Percentiles rank a stretch among this genome's conserved stretches.
phyloP scores from a whole-genome alignment of 1,284 basidiomycete species.

The Amylostereum chailletii region DNA sequence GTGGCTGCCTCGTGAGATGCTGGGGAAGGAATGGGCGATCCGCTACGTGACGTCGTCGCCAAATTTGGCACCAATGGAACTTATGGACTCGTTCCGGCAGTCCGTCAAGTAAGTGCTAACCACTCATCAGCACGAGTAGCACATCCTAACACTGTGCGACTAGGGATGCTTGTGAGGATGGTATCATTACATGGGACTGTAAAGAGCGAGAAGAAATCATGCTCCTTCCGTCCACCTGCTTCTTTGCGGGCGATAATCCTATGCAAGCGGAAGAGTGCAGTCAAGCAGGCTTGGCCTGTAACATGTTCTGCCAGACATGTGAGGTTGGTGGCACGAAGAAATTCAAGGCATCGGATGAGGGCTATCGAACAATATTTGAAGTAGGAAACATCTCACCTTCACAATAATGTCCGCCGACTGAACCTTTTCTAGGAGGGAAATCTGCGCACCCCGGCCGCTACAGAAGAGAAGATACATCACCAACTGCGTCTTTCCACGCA shows the following conservation, averaged over 20 bases:
- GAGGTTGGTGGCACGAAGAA: constrained; percentile 17
- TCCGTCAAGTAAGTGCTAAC: constrained; percentile 16
- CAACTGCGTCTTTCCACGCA: neutral
- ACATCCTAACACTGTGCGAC: neutral
- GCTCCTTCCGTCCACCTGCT: constrained; percentile 15
- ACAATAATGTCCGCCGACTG: too few relatives aligned
- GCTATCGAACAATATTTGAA: constrained; percentile 14
- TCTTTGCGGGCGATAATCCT: constrained; percentile 24
- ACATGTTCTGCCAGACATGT: constrained; percentile 22
- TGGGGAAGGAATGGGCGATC: constrained; percentile 21
- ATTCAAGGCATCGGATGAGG: constrained; percentile 15
- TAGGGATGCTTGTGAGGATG: neutral
- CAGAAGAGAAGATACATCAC: constrained; percentile 2
- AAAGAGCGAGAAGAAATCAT: constrained; percentile 15
- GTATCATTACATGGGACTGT: constrained; percentile 16
- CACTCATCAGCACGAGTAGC: neutral
- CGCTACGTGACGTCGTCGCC: constrained; percentile 20
- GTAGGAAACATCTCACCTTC: too few relatives aligned
- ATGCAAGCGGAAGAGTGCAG: constrained; percentile 27
- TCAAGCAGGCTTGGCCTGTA: constrained; percentile 19
- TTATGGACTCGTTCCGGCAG: constrained; percentile 17
- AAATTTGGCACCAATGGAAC: constrained; percentile 20
- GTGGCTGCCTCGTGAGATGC: constrained; percentile 14
- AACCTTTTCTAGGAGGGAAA: constrained; percentile 3
- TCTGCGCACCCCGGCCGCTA: constrained; percentile 10